Conservation (phyloP, 768 basidiomycete species). For the Obba rivulosa region DNA sequence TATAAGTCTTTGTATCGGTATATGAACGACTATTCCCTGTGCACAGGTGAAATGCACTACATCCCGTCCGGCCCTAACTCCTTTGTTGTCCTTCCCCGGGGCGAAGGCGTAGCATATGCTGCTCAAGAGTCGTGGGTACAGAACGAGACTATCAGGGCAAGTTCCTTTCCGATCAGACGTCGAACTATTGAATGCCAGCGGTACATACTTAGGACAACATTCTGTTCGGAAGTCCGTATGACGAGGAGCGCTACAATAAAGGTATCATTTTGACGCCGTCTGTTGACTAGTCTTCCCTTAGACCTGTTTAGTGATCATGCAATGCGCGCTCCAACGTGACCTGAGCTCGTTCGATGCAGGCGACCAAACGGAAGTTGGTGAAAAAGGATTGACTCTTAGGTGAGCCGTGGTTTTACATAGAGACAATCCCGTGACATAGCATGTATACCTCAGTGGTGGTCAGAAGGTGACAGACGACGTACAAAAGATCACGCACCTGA, state of each 20-base stretch:
- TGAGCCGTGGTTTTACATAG: constrained; percentile 2
- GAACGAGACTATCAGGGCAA: constrained; percentile 58
- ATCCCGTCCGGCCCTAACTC: constrained; percentile 45
- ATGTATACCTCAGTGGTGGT: constrained; percentile 31
- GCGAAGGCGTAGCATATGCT: no score
- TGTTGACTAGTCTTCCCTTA: background rate
- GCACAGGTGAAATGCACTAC: constrained; percentile 59
- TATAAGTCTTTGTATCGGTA: background rate
- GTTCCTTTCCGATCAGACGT: constrained; percentile 44
- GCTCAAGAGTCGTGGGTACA: no score
- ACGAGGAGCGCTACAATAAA: no score
- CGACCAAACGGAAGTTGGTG: no score
- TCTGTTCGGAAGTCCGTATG: constrained; percentile 48
- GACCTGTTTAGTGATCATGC: constrained; percentile 24
- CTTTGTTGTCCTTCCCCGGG: no score
- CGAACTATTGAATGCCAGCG: background rate
- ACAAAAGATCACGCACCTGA: constrained; percentile 16
- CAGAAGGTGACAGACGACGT: constrained; percentile 38
- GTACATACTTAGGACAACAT: constrained; percentile 42
- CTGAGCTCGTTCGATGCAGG: constrained; percentile 28
- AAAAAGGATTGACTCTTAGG: no score
- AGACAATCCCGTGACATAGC: background rate
- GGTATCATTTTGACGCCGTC: constrained; percentile 17
- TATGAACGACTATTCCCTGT: background rate
- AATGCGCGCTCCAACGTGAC: constrained; percentile 30